Evolutionary conservation across 2,329 filamentous ascomycete species (phyloP).

Genomic region (Colletotrichum neosansevieriae): DNA sequence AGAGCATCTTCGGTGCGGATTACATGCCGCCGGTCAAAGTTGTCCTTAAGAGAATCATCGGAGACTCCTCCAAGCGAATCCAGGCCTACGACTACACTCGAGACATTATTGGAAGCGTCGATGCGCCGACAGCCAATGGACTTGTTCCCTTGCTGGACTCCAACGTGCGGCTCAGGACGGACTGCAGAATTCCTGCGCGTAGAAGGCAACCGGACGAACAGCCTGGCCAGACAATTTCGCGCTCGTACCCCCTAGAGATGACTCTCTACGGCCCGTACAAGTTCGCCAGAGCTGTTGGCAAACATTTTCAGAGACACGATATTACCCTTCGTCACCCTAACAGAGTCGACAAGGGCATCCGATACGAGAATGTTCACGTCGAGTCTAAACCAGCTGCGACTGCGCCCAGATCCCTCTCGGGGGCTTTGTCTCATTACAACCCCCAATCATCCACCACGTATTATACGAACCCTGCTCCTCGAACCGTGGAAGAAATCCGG

Average conservation of each 20-base stretch:
- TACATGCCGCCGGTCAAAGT: conserved; percentile 84
- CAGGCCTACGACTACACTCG: conserved; percentile 79
- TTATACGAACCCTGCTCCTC: conserved; percentile 52
- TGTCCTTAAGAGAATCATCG: conserved; percentile 70
- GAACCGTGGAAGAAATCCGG: conserved; percentile 87
- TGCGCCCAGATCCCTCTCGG: conserved; percentile 45
- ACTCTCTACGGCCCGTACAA: conserved; percentile 84
- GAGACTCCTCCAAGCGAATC: conserved; percentile 71
- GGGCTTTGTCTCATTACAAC: conserved; percentile 34
- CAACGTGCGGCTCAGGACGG: conserved; percentile 73
- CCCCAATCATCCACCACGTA: conserved; percentile 33
- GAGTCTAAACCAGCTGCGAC: conserved; percentile 56
- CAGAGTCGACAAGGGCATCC: conserved; percentile 72
- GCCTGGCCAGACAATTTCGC: conserved; percentile 72
- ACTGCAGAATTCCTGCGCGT: conserved; percentile 77
- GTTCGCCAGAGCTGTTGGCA: conserved; percentile 74
- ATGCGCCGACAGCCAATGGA: conserved; percentile 73
- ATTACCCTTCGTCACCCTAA: conserved; percentile 69
- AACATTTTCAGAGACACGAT: conserved; percentile 72
- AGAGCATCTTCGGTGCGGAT: conserved; percentile 66
- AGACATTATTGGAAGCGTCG: conserved; percentile 81
- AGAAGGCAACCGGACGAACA: conserved; percentile 73
- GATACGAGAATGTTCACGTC: conserved; percentile 82
- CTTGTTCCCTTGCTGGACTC: conserved; percentile 81
- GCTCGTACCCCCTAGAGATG: conserved; percentile 73